Conservation (phyloP, 2,329 filamentous ascomycete species). For the Neonectria magnoliae region DNA sequence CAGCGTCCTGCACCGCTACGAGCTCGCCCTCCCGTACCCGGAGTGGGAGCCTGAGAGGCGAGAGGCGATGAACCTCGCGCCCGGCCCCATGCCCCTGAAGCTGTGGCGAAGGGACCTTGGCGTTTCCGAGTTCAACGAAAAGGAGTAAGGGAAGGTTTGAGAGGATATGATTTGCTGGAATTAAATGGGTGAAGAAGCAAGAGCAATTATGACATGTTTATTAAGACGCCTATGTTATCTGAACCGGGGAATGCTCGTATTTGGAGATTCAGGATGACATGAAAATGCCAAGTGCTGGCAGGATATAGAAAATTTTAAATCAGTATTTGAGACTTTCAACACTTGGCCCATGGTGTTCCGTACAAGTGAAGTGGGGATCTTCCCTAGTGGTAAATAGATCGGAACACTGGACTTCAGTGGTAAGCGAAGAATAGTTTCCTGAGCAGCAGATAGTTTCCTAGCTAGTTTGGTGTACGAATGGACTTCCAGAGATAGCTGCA, state of each 20-base stretch:
- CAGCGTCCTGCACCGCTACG: slow-evolving; percentile 54
- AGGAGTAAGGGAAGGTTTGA: slow-evolving; percentile 8
- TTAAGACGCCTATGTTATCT: neutral
- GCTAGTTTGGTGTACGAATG: neutral
- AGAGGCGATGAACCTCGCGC: slow-evolving; percentile 37
- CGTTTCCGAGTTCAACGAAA: slow-evolving; percentile 19
- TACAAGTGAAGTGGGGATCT: neutral
- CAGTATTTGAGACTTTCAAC: neutral
- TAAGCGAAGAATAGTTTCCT: no score
- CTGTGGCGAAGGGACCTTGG: slow-evolving; percentile 35
- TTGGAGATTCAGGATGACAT: neutral
- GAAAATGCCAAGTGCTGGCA: neutral
- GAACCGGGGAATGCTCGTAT: neutral
- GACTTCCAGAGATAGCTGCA: neutral
- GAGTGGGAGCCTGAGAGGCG: slow-evolving; percentile 33
- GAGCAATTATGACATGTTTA: neutral
- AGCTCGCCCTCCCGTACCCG: slow-evolving; percentile 46
- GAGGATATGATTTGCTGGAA: neutral
- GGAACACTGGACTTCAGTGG: no score
- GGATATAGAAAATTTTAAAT: neutral
- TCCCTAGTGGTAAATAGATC: neutral
- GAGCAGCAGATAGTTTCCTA: no score
- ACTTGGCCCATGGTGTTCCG: neutral
- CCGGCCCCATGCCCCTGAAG: slow-evolving; percentile 38
- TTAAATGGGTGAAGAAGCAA: neutral